Base-by-base conservation (phyloP, 768 basidiomycete species). In the Rhizopogon salebrosus region DNA sequence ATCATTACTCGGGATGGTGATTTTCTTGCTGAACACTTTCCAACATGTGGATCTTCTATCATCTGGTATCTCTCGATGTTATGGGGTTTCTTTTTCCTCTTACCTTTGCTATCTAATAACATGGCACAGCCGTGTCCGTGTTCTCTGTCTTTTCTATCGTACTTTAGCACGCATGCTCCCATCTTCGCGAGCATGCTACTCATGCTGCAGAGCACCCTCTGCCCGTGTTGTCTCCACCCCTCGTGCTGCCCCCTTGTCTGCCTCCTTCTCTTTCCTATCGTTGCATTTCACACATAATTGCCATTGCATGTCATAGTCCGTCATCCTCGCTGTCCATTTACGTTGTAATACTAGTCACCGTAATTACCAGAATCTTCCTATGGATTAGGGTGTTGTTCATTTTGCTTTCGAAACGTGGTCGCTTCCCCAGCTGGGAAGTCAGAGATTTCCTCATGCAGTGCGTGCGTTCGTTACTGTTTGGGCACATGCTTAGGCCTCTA, bases 1-100 rank as follows among this genome's bases (percentile, higher is more conserved):
- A 77, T 64, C 86, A 87, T 65, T 72, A 70, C 54, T 63, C 76
- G 16, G 86, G 85, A 38, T 88, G 86, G 85, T 87, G 64, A 60
- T 38, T 29, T 26, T 29, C 26, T 31, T 50, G 40, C 29, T 43
- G 13, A 22, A 22, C 11, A 26, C 48, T 26, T 10, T 14, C 54
- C 49, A 51, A 53, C 52, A 53, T 52, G 38, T 59, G 55, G 40
- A 57, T 57, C 41, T 55, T 57, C 43, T 64, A 60, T 54, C 36
- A 57, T 60, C 52, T 64, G 60, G 53, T 56, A 51, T 49, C 24
- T 26, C 37, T 57, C 54, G 52, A 34, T 57, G 60, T 58, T 59
- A 56, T 45, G 41, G 62, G 41, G 52, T 53, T 31, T 48, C 54
- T 55, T 58, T 52, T 40, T 53, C 62, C 54, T 58, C 56, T 31